These are phyloP conservation scores for Penicillium lividum DNA, from an alignment of 495 filamentous ascomycete genomes.

Conservation along the genomic window DNA sequence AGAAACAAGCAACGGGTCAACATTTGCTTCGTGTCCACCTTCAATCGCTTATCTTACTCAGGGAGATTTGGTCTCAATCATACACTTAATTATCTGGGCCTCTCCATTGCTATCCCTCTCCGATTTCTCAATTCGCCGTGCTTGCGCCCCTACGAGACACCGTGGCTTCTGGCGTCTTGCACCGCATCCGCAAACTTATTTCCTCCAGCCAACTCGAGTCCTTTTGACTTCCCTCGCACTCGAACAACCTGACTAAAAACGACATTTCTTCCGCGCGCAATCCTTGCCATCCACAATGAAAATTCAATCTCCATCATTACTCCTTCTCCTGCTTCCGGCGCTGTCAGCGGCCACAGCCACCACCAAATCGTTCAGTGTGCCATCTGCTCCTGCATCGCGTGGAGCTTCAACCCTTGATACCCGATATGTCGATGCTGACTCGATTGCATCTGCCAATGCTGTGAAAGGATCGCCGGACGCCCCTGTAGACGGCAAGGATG, in stretches of 20 bases:
- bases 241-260: not conserved
- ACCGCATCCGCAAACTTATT: constrained; percentile 1
- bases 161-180: not conserved
- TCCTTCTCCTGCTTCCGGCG: constrained; percentile 41
- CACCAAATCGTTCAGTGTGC: constrained; percentile 17
- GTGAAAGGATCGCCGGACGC: constrained; percentile 75
- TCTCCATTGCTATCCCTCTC: not conserved
- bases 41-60: not conserved
- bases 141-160: not conserved
- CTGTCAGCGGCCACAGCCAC: constrained; percentile 32
- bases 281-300: constrained; percentile 31
- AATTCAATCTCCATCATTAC: constrained; percentile 31
- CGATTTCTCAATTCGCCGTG: not conserved
- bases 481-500: constrained; percentile 93
- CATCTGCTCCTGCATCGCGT: constrained; percentile 12
- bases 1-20: constrained; percentile 3
- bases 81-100: not conserved
- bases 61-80: not conserved
- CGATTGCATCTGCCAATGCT: constrained; percentile 23
- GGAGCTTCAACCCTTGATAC: constrained; percentile 18
- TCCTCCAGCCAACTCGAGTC: not conserved
- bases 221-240: constrained; percentile 4
- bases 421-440: constrained; percentile 25
- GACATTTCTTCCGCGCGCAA: constrained; percentile 12
- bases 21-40: not conserved